A percentile compares a stretch with the other conserved stretches of the same genome.
These are phyloP conservation scores for Vitis riparia DNA, from an alignment of 164 flowering plant genomes.

Conservation along the genomic window DNA sequence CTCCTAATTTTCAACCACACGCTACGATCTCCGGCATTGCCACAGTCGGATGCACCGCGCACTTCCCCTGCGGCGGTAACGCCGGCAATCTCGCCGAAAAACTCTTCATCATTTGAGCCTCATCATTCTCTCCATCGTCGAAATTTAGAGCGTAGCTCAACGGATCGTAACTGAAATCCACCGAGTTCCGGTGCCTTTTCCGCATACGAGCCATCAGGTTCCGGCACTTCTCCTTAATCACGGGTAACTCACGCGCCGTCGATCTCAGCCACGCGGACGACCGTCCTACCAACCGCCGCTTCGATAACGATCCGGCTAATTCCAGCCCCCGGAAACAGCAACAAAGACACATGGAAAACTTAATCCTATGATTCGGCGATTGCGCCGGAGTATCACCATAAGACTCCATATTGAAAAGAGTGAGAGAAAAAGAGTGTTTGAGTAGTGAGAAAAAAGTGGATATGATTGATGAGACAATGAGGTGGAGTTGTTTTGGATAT, in stretches of 20 bases:
- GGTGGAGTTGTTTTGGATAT: not conserved
- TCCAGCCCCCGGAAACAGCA: constrained; percentile 32
- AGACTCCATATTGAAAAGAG: constrained; percentile 6
- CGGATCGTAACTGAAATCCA: constrained; percentile 58
- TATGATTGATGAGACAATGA: not conserved
- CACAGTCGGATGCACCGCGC: not conserved
- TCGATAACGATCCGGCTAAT: constrained; percentile 7
- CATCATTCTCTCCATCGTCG: constrained; percentile 44
- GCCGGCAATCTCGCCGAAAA: constrained; percentile 39
- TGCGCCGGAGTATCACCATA: not conserved
- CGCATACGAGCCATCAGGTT: constrained; percentile 26
- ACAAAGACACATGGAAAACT: constrained; percentile 17
- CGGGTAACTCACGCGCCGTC: constrained; percentile 33
- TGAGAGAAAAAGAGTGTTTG: not conserved
- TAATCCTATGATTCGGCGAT: constrained; percentile 15
- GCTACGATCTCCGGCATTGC: constrained; percentile 10
- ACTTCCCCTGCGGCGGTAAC: constrained; percentile 17
- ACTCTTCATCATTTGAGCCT: constrained; percentile 19
- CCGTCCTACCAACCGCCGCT: constrained; percentile 16
- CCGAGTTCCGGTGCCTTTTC: constrained; percentile 27
- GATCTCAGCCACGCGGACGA: constrained; percentile 30
- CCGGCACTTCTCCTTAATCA: constrained; percentile 31
- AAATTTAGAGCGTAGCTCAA: constrained; percentile 58
- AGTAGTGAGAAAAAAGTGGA: not conserved
- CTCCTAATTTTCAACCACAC: constrained; percentile 11